Base-by-base conservation (phyloP, 2,329 filamentous ascomycete species). In the Colletotrichum simmondsii region DNA sequence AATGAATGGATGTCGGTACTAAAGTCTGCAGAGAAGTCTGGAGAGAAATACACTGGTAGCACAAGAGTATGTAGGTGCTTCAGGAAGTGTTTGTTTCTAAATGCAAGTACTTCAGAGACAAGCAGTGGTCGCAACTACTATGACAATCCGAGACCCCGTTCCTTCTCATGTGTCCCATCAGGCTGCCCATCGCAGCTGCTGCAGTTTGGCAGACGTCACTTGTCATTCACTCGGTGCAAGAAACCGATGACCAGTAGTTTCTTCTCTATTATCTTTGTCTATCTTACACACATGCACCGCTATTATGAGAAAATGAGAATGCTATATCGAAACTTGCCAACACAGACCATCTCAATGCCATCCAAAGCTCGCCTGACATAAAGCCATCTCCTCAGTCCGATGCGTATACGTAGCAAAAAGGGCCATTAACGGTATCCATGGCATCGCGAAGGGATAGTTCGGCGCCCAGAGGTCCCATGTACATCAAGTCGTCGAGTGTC, bases 341-440 rank as follows among this genome's bases (percentile, higher is more conserved):
- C 22, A 37, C 14, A n/a, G 19, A 12, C 7, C 8, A 11, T 5
- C 32, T 10, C 19, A 7, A 5, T 5, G 19, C 10, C 14, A 14
- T 22, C 30, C 4, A 8, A 53, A n/a, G 28, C 53, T 32, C 12
- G 7, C 26, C 19, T 16, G 24, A 22, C 61, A 2, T 19, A 11
- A 3, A 46, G 24, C 12, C 7, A 4, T 24, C 14, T 19, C 11
- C 56, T 49, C 53, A 56, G 32, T 67, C 63, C 35, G 46, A 22
- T 5, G 32, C 67, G 49, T 87, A 87, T 28, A 86, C 80, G 72
- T 87, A 87, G 72, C 85, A 87, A 68, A 85, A 82, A 5, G 83
- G 83, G 1, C 80, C 83, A 19, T 79, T 82, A 16, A 83, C 77
- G 0, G 84, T 86, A 66, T 80, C 82, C 73, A 85, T 81, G 58